phyloP scores from a whole-genome alignment of 345 rosid genomes.

The Angophora floribunda region DNA sequence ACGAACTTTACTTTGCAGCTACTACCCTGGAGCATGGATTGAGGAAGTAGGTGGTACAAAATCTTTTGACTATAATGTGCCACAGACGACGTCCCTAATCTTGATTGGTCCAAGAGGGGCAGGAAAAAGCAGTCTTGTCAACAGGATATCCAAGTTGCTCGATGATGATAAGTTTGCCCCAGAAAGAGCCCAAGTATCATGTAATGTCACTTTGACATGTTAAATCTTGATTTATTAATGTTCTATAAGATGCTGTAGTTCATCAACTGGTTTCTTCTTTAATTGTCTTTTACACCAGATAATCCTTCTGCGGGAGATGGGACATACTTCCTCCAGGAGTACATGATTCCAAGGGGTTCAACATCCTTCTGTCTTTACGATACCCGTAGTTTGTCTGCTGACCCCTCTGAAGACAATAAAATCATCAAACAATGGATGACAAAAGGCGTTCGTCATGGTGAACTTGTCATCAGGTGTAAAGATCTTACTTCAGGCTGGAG shows the following conservation, averaged over 20 bases:
- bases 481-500: neutral
- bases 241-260: neutral
- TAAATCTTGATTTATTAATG: neutral
- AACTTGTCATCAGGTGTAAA: constrained; percentile 47
- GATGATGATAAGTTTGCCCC: constrained; percentile 48
- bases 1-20: constrained; percentile 18
- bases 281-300: constrained; percentile 20
- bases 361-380: constrained; percentile 62
- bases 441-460: constrained; percentile 51
- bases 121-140: constrained; percentile 83
- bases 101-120: constrained; percentile 75
- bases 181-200: constrained; percentile 78
- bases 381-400: constrained; percentile 43
- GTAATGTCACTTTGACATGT: constrained; percentile 16
- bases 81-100: constrained; percentile 44
- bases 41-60: constrained; percentile 23
- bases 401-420: constrained; percentile 21
- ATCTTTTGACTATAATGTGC: constrained; percentile 31
- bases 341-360: constrained; percentile 58
- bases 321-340: constrained; percentile 62
- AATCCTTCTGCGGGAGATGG: constrained; percentile 41
- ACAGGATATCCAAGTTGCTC: constrained; percentile 53
- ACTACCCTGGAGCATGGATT: constrained; percentile 58
- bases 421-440: constrained; percentile 53
- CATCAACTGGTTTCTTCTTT: neutral